A percentile compares a stretch with the other conserved stretches of the same genome.
phyloP scores from a whole-genome alignment of 805 yeast species.

The Candida fluviatilis region DNA sequence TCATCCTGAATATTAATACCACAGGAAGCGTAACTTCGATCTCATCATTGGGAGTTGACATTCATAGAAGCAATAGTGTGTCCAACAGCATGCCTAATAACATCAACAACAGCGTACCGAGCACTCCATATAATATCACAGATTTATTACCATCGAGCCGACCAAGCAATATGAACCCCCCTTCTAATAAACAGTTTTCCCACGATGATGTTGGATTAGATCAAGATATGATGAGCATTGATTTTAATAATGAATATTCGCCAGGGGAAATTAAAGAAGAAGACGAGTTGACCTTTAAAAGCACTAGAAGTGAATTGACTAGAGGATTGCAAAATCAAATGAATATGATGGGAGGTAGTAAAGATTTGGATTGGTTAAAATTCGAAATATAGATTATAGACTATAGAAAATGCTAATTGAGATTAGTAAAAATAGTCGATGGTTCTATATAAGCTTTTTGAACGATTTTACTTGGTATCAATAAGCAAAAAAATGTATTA shows the following conservation, averaged over 20 bases:
- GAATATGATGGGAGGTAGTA: constrained; percentile 7
- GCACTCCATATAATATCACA: constrained; percentile 11
- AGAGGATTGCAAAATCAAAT: constrained; percentile 3
- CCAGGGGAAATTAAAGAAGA: constrained; percentile 4
- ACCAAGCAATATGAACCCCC: background rate
- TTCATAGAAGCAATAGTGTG: background rate
- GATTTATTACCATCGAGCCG: constrained; percentile 10
- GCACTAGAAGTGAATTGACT: constrained; percentile 3
- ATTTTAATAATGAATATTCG: background rate
- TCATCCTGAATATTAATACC: constrained; percentile 6
- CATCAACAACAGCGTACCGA: constrained; percentile 6
- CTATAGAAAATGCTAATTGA: too few relatives aligned
- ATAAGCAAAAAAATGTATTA: too few relatives aligned
- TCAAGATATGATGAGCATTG: background rate
- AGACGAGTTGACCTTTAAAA: constrained; percentile 4
- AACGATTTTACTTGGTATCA: too few relatives aligned
- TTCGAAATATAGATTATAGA: constrained; percentile 12
- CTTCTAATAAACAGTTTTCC: background rate
- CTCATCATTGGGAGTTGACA: constrained; percentile 3
- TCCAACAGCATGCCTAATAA: background rate
- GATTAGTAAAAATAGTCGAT: too few relatives aligned
- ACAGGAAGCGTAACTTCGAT: constrained; percentile 3
- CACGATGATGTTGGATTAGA: background rate
- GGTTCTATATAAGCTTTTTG: too few relatives aligned
- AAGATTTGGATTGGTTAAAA: constrained; percentile 24